phyloP scores from a whole-genome alignment of 371 early-diverging fungal species.

The Batrachochytrium dendrobatidis region DNA sequence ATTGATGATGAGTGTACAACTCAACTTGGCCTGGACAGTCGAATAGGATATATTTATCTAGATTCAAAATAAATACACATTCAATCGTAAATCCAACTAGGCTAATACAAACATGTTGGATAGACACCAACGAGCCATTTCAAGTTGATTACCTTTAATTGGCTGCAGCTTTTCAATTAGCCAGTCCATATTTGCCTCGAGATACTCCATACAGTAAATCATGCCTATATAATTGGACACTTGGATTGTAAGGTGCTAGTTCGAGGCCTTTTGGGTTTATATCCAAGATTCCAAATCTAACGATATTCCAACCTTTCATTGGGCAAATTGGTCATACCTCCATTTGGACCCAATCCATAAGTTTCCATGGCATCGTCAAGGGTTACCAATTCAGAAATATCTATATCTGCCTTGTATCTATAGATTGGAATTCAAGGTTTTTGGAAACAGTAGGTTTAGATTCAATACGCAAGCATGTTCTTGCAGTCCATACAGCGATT shows the following conservation, averaged over 20 bases:
- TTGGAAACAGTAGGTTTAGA: background rate
- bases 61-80: too few species aligned
- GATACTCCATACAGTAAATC: constrained; percentile 51
- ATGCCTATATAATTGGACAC: constrained; percentile 20
- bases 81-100: too few species aligned
- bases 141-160: constrained; percentile 3
- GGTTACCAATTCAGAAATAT: constrained; percentile 52
- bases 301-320: too few species aligned
- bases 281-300: background rate
- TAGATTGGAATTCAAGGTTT: background rate
- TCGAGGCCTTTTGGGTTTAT: background rate
- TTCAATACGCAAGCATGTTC: background rate
- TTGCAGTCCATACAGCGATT: background rate
- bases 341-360: constrained; percentile 57
- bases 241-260: background rate
- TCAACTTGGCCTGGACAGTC: constrained; percentile 99
- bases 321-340: constrained; percentile 33
- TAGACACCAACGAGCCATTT: background rate
- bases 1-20: constrained; percentile 88
- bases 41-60: constrained; percentile 85
- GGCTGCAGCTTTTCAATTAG: constrained; percentile 19
- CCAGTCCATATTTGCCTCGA: constrained; percentile 49
- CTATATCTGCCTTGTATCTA: constrained; percentile 53
- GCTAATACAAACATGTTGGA: background rate
- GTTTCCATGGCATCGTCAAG: constrained; percentile 53